These are phyloP conservation scores for Lojkania enalia DNA, from an alignment of 2,329 filamentous ascomycete genomes.

Conservation along the genomic window DNA sequence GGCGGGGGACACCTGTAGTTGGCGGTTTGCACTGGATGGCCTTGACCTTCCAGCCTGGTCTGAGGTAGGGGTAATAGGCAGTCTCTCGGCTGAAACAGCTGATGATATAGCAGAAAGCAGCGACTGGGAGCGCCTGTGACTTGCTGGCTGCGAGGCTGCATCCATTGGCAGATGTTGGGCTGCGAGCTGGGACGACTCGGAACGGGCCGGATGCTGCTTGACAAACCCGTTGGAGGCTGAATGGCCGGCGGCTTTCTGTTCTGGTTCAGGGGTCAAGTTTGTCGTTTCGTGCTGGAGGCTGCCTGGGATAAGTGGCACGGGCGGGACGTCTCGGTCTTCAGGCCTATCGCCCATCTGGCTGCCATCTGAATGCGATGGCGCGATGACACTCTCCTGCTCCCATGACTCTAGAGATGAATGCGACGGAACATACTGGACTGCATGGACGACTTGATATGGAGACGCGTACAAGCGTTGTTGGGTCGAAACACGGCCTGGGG, in stretches of 20 bases:
- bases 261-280: constrained; percentile 3
- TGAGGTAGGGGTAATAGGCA: constrained; percentile 33
- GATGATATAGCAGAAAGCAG: constrained; percentile 43
- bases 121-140: constrained; percentile 37
- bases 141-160: constrained; percentile 14
- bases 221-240: constrained; percentile 5
- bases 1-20: constrained; percentile 27
- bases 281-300: constrained; percentile 18
- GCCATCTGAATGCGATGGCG: constrained; percentile 29
- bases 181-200: constrained; percentile 13
- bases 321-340: constrained; percentile 31
- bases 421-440: constrained; percentile 34
- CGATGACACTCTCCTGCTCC: constrained; percentile 31
- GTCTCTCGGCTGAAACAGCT: constrained; percentile 36
- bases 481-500: background rate
- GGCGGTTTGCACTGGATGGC: constrained; percentile 33
- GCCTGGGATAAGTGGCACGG: constrained; percentile 30
- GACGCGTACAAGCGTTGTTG: constrained; percentile 20
- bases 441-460: constrained; percentile 36
- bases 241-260: constrained; percentile 18
- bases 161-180: constrained; percentile 19
- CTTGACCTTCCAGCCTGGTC: constrained; percentile 33
- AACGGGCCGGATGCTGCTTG: constrained; percentile 6
- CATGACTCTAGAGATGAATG: constrained; percentile 38
- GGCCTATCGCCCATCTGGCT: constrained; percentile 29